Percentiles rank a stretch among this genome's conserved stretches.
Evolutionary conservation across 371 early-diverging fungal genomes (phyloP).

Genomic region (Phascolomyces articulosus): DNA sequence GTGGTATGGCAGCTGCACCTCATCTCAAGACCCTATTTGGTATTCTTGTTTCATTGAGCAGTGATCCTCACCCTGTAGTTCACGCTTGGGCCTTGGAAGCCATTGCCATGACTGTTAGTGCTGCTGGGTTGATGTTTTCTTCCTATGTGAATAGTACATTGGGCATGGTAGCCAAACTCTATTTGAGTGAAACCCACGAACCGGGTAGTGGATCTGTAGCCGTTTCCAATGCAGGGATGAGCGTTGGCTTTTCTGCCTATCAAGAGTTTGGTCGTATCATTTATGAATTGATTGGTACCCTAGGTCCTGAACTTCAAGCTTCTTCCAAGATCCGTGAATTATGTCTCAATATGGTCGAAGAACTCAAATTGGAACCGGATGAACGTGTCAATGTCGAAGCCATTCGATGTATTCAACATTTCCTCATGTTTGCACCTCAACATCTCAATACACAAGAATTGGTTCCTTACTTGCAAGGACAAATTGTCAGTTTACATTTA

Average conservation of each 20-base stretch:
- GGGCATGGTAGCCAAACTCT: constrained; percentile 81
- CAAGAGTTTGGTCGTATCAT: constrained; percentile 88
- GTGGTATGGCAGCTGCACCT: constrained; percentile 86
- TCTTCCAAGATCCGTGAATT: constrained; percentile 75
- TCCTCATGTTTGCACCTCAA: constrained; percentile 88
- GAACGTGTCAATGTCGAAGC: constrained; percentile 85
- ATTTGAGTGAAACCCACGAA: constrained; percentile 88
- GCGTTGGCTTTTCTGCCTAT: constrained; percentile 61
- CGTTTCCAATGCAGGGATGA: constrained; percentile 65
- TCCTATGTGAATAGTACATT: constrained; percentile 88
- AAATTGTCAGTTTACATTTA: constrained; percentile 67
- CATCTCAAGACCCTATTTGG: constrained; percentile 90
- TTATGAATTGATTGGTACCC: constrained; percentile 84
- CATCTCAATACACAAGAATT: constrained; percentile 68
- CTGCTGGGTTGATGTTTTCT: constrained; percentile 91
- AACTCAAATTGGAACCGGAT: constrained; percentile 77
- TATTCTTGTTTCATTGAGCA: constrained; percentile 85
- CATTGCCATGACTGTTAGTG: constrained; percentile 83
- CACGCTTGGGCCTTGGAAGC: constrained; percentile 93
- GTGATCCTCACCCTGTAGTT: constrained; percentile 92
- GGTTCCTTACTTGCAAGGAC: constrained; percentile 79
- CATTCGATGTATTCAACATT: constrained; percentile 86
- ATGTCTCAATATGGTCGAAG: constrained; percentile 78
- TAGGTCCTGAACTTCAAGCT: constrained; percentile 91
- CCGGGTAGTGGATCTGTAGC: constrained; percentile 67